Conservation (phyloP, 371 early-diverging fungal species). For the Aphelidium insulamus region DNA sequence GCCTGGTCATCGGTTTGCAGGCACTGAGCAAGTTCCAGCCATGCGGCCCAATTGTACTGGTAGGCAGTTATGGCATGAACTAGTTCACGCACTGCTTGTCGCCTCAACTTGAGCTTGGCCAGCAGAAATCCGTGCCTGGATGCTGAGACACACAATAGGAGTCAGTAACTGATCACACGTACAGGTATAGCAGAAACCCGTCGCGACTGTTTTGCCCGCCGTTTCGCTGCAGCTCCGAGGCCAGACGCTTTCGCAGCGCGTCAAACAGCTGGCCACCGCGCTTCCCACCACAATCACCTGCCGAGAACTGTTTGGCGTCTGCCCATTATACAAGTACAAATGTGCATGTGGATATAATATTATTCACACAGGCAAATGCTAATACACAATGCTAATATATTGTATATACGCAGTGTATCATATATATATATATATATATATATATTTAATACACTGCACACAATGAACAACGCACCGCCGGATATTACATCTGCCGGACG, state of each 20-base stretch:
- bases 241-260: slow-evolving; percentile 4
- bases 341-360: background rate
- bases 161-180: slow-evolving; percentile 7
- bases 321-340: background rate
- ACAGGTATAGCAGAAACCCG: slow-evolving; percentile 42
- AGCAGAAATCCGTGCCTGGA: slow-evolving; percentile 27
- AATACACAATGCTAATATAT: too few species aligned
- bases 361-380: too few species aligned
- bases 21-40: slow-evolving; percentile 44
- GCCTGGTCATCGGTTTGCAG: slow-evolving; percentile 19
- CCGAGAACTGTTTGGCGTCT: background rate
- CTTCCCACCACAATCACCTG: background rate
- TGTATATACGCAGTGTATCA: too few species aligned
- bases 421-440: too few species aligned
- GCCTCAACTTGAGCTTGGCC: slow-evolving; percentile 15
- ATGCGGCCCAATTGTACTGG: slow-evolving; percentile 78
- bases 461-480: too few species aligned
- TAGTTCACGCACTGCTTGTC: slow-evolving; percentile 28
- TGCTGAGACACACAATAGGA: slow-evolving; percentile 2
- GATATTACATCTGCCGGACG: too few species aligned
- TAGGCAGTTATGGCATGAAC: slow-evolving; percentile 37
- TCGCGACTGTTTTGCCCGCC: slow-evolving; percentile 26
- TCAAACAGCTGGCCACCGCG: background rate
- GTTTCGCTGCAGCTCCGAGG: background rate
- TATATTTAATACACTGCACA: too few species aligned